Base-by-base conservation (phyloP, 1,284 basidiomycete species). In the Papiliotrema flavescens region DNA sequence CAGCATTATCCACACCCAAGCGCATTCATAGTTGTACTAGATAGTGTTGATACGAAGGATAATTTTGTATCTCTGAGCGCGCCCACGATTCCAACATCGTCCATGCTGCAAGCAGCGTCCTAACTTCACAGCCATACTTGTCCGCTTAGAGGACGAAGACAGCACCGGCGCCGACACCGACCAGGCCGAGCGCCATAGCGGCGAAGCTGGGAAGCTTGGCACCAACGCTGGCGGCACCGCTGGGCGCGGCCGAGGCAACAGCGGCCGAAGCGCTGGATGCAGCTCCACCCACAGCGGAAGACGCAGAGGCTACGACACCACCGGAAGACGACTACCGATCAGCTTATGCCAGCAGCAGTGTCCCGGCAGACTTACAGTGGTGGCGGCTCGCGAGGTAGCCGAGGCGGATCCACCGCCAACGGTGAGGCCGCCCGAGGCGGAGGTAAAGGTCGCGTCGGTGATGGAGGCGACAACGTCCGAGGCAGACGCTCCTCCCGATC, bases 141-240 rank as follows among this genome's bases (percentile, higher is more conserved):
- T 32, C 28, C 41, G 47, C 42, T 55, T 57, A 62, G 23, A 59
- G 55, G 45, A 55, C 45, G 48, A 59, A 48, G 26, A 54, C 56
- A n/a, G 56, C 59, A 26, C 65, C 65, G 22, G 55, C 62, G n/a
- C 53, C 63, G 26, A 60, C 49, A 52, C 55, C 61, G 53, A 59
- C 55, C 32, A 62, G 40, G 32, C 53, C 60, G 15, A 60, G 42
- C 15, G 54, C 51, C 22, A 54, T 50, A 17, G 52, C 50, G 19
- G 48, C 36, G n/a, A 61, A 50, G 37, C 45, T 45, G 37, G 52
- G 43, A 26, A 55, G 53, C 8, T 45, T 32, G 19, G 45, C 49
- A 26, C 55, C 47, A 39, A 49, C 24, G 22, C 57, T 49, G n/a
- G 53, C 56, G 28, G 49, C 57, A 23, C 53, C 55, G 24, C 54